Percentiles rank a stretch among this genome's conserved stretches.
Evolutionary conservation across 176 grass and related monocot species (phyloP).

Genomic region (Hyparrhenia diplandra): DNA sequence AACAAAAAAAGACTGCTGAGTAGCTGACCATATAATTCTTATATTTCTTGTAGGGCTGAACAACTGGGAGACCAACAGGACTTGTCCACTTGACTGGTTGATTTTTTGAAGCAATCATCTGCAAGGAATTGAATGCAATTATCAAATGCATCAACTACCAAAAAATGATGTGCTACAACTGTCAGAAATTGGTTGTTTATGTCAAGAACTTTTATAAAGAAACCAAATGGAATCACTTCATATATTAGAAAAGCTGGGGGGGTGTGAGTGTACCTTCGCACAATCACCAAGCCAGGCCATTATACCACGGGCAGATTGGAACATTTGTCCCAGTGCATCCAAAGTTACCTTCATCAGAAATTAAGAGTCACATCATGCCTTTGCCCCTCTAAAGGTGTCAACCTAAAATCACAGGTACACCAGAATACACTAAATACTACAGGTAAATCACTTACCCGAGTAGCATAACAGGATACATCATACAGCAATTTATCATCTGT

Average conservation of each 20-base stretch:
- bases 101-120: conserved; percentile 93
- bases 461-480: conserved; percentile 72
- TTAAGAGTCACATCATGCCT: conserved; percentile 21
- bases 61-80: conserved; percentile 90
- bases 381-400: conserved; percentile 3
- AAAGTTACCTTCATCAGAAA: conserved; percentile 71
- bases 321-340: conserved; percentile 93
- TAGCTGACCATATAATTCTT: conserved; percentile 77
- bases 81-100: conserved; percentile 91
- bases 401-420: background rate
- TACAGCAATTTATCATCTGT: conserved; percentile 70
- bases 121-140: conserved; percentile 21
- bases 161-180: conserved; percentile 5
- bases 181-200: background rate
- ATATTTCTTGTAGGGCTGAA: conserved; percentile 86
- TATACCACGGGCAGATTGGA: conserved; percentile 87
- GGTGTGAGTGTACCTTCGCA: conserved; percentile 62
- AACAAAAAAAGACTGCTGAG: conserved; percentile 26
- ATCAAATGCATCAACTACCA: conserved; percentile 20
- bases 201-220: conserved; percentile 13
- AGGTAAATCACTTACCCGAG: conserved; percentile 50
- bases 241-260: background rate
- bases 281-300: conserved; percentile 93
- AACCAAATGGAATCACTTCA: conserved; percentile 7
- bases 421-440: background rate